phyloP scores from a whole-genome alignment of 139 green algal genomes.

The Parachlorella kessleri region DNA sequence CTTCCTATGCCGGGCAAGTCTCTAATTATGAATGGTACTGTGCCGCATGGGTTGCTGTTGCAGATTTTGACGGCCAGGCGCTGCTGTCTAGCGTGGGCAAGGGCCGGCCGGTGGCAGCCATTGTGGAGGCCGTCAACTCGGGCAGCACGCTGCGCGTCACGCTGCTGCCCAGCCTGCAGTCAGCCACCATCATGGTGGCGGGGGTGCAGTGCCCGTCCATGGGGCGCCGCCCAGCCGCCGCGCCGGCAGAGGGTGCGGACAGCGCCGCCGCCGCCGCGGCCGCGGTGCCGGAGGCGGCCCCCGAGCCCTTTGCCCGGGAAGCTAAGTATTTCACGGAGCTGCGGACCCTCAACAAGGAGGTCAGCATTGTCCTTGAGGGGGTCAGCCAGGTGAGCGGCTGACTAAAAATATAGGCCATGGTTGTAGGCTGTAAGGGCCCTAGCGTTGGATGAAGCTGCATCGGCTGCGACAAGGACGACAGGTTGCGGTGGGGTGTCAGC shows the following conservation, averaged over 20 bases:
- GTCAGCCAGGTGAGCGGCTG: constrained; percentile 29
- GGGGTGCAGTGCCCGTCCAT: constrained; percentile 86
- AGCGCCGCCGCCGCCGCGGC: constrained; percentile 22
- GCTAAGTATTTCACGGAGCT: constrained; percentile 89
- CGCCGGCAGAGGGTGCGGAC: constrained; percentile 3
- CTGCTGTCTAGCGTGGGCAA: constrained; percentile 76
- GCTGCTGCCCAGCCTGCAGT: constrained; percentile 70
- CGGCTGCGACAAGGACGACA: too few species aligned
- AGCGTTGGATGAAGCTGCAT: too few species aligned
- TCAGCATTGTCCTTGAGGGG: constrained; percentile 36
- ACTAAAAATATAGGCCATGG: too few species aligned
- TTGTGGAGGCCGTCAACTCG: constrained; percentile 88
- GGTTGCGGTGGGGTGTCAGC: too few species aligned
- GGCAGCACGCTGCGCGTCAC: constrained; percentile 78
- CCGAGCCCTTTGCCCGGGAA: constrained; percentile 85
- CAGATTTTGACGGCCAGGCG: constrained; percentile 54
- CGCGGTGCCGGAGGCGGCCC: constrained; percentile 22
- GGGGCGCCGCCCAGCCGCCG: constrained; percentile 49
- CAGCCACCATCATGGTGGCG: constrained; percentile 70
- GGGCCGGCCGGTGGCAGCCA: constrained; percentile 70
- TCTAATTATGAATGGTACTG: too few species aligned
- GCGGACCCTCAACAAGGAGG: constrained; percentile 70
- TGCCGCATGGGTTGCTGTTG: background rate
- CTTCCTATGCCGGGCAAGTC: too few species aligned
- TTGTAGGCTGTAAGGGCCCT: too few species aligned